Evolutionary conservation across 2,329 filamentous ascomycete genomes (phyloP), one percentile per base, ranked within the genome.

Genomic region (Trichoderma aggressivum): DNA sequence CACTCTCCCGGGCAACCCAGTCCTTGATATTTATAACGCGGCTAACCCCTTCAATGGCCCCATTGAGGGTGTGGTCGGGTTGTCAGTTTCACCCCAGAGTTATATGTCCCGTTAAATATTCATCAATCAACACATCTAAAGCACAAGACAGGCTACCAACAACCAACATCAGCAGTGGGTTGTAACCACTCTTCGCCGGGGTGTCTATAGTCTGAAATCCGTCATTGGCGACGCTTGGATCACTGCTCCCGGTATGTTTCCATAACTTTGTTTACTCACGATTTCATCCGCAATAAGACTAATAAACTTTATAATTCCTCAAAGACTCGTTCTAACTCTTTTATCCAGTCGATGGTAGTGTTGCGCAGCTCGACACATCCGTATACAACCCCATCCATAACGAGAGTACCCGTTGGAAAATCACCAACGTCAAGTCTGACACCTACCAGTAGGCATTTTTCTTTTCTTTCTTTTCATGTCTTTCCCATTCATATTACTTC

Each of bases 381-480:
- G 59, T 26, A n/a, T 71, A 71, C 8, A 62, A 71, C 53, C 53
- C 69, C 14, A 8, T 60, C 30, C 21, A 50, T 32, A 71, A 71
- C 53, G 62, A 65, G 28, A 10, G 7, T 24, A 65, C 61, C 39
- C 69, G 69, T 55, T 66, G 69, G 69, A 71, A 65, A 50, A 50
- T 71, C 6, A 47, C 55, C 10, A 8, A 24, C 16, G 7, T 21
- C 11, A 26, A 21, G 3, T 24, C 16, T 7, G 39, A 32, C 36
- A 59, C 26, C 14, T 66, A 50, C 26, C 12, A 32, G 55, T 71
- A 50, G 0, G 69, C 39, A n/a, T 1, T 26, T 50, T 21, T 50
- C 10, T 63, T 63, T 30, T 16, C 39, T 14, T 18, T 32, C 18
- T 18, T 18, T 30, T n/a, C 12, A 28, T 43, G 10, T 47, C 34